Base-by-base conservation (phyloP, 2,329 filamentous ascomycete species). In the Fusarium mangiferae region DNA sequence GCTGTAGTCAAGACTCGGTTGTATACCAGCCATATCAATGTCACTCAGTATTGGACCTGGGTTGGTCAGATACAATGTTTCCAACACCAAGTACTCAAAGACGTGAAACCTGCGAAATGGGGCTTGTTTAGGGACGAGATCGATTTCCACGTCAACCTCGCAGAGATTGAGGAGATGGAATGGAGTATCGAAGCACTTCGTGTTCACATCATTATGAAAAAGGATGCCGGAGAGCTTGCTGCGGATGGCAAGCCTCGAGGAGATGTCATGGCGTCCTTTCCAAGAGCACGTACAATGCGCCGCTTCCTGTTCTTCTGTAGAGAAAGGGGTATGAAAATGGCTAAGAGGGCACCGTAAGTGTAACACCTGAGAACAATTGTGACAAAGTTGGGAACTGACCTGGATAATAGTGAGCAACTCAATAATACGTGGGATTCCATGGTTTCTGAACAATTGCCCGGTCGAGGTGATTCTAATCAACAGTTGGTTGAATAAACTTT, bases 1-100 rank as follows among this genome's bases (percentile, higher is more conserved):
- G 81, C 85, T 51, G 86, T 88, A 71, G 84, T 90, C 73, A 89
- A 88, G 80, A 87, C 85, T 6, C 79, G 81, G 20, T 72, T 81
- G 17, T 82, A 85, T 57, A 86, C 87, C 3, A 87, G 85, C 28
- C 86, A 85, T 60, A 79, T 81, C 6, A 75, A 82, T 18, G 85
- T 87, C 10, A 89, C 86, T 18, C 88, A 90, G 76, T 90, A 89
- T 79, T 88, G 87, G 87, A 87, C 87, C 56, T 90, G 85, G 85
- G 74, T 85, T 7, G 81, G 81, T 14, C 78, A 83, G 36, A 75
- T 77, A 12, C 81, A 76, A 24, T 74, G 82, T 20, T 87, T 90
- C 60, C 86, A 89, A 80, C 88, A 90, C 71, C 88, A 89, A 74
- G 85, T 89, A 3, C 82, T 90, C 9, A 84, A 83, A 49, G 83